Base-by-base conservation (phyloP, 495 filamentous ascomycete genomes). In the Trichoderma gamsii region DNA sequence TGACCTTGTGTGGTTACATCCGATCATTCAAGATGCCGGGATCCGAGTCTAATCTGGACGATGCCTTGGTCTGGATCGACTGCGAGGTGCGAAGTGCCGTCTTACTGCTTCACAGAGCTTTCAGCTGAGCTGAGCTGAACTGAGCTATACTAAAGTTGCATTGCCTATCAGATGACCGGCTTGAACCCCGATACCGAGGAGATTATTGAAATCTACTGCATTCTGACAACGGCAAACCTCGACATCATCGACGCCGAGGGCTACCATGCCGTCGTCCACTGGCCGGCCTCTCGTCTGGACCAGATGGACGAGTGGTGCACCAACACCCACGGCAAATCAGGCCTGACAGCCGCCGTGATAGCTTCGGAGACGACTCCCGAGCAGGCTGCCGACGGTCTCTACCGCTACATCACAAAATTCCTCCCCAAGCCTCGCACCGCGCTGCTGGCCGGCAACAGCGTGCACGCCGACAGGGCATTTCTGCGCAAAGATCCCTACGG, bases 181-280 rank as follows among this genome's bases (percentile, higher is more conserved):
- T 87, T 99, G 4, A 82, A 97, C 75, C 80, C 87, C 2, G 85
- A 89, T 38, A 85, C 77, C 23, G 96, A 98, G 72, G 84, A 86
- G 18, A 96, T 99, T 73, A 86, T 99, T 71, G 92, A 96, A 74
- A 90, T 99, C 41, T 95, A 89, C 77, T 99, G 95, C 80, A 90
- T 96, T 79, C 85, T 99, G 74, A 99, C 96, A 9, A 87, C 94
- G 72, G 82, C 84, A 56, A 78, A 93, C 46, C 84, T 99, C 27
- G 82, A 91, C 49, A 73, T 96, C 35, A 78, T 97, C 15, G 93
- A 97, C 59, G 78, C 85, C 15, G 76, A 83, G 27, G 95, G 95
- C 69, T 95, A 89, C 82, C 91, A 94, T 69, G 83, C 84, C 15
- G 83, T 96, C 61, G 86, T 99, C 67, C 90, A 93, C 74, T 90